A percentile compares a stretch with the other conserved stretches of the same genome.
These are phyloP conservation scores for Diaporthe sp. DNA, from an alignment of 2,329 filamentous ascomycete genomes.

Conservation along the genomic window DNA sequence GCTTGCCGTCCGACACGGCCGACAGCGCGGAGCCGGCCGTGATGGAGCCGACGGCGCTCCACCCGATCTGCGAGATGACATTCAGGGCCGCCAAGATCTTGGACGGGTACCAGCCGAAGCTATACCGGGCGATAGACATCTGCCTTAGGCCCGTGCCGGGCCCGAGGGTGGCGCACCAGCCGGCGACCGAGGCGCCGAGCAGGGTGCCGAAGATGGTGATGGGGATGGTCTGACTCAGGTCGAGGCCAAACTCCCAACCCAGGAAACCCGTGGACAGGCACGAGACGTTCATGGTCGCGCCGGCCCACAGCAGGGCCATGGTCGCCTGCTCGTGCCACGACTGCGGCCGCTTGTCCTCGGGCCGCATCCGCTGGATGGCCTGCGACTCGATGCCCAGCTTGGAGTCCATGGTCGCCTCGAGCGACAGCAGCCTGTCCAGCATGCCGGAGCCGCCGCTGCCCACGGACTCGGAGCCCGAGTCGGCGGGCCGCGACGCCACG, in stretches of 20 bases:
- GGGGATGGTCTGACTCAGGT: constrained; percentile 58
- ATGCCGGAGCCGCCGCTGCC: constrained; percentile 42
- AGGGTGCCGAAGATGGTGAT: constrained; percentile 62
- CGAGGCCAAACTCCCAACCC: constrained; percentile 62
- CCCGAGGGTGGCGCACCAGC: constrained; percentile 64
- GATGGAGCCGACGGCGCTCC: constrained; percentile 64
- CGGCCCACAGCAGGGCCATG: constrained; percentile 67
- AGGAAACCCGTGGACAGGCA: constrained; percentile 66
- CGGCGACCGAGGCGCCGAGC: constrained; percentile 57
- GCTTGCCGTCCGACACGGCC: constrained; percentile 56
- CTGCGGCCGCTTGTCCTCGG: constrained; percentile 55
- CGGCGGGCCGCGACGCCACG: constrained; percentile 16
- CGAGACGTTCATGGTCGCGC: constrained; percentile 63
- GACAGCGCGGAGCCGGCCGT: constrained; percentile 63
- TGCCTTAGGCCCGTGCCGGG: constrained; percentile 64
- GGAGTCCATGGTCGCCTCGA: constrained; percentile 59
- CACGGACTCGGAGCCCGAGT: constrained; percentile 21
- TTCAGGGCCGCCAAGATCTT: constrained; percentile 65
- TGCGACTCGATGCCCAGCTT: constrained; percentile 63
- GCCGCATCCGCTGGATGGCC: constrained; percentile 59
- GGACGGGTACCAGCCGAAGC: constrained; percentile 64
- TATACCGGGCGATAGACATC: constrained; percentile 62
- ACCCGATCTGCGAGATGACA: constrained; percentile 63
- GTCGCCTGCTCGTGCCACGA: constrained; percentile 57
- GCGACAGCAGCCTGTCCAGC: constrained; percentile 53